Conservation (phyloP, 768 basidiomycete genomes). For the Boletus subparvulus region DNA sequence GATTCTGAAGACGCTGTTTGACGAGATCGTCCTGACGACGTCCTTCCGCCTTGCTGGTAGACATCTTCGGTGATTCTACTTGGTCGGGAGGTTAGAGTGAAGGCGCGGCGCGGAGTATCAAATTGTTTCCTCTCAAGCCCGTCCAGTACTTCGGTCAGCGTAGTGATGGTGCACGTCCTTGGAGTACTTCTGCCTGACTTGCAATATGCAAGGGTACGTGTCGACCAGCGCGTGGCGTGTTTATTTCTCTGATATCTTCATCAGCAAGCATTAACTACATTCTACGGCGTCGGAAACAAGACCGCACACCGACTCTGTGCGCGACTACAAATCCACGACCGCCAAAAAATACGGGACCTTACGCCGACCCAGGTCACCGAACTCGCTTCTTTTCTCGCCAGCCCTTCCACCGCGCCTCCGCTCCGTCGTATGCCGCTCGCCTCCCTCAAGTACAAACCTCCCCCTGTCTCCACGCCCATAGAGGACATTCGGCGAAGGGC, state of each 20-base stretch:
- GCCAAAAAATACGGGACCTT: slow-evolving; percentile 75
- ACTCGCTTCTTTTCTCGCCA: slow-evolving; percentile 92
- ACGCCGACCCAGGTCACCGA: slow-evolving; percentile 86
- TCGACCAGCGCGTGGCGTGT: neutral
- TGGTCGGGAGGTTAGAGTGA: slow-evolving; percentile 8
- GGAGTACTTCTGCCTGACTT: slow-evolving; percentile 80
- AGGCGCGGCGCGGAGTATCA: slow-evolving; percentile 26
- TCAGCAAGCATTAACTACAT: slow-evolving; percentile 86
- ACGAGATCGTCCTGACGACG: slow-evolving; percentile 81
- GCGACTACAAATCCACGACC: slow-evolving; percentile 88
- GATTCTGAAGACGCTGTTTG: slow-evolving; percentile 77
- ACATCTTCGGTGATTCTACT: slow-evolving; percentile 48
- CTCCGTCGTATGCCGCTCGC: slow-evolving; percentile 71
- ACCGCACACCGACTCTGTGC: slow-evolving; percentile 84
- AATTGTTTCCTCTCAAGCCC: neutral
- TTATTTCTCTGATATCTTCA: neutral
- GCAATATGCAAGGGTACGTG: slow-evolving; percentile 69
- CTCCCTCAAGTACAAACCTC: slow-evolving; percentile 47
- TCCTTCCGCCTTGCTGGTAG: slow-evolving; percentile 76
- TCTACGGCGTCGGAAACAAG: slow-evolving; percentile 83
- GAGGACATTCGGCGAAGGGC: slow-evolving; percentile 28
- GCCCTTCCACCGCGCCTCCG: slow-evolving; percentile 72
- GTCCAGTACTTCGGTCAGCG: too few species aligned
- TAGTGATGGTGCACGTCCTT: slow-evolving; percentile 78
- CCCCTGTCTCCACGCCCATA: slow-evolving; percentile 38